Base-by-base conservation (phyloP, 768 basidiomycete genomes). In the Auricularia heimuer region DNA sequence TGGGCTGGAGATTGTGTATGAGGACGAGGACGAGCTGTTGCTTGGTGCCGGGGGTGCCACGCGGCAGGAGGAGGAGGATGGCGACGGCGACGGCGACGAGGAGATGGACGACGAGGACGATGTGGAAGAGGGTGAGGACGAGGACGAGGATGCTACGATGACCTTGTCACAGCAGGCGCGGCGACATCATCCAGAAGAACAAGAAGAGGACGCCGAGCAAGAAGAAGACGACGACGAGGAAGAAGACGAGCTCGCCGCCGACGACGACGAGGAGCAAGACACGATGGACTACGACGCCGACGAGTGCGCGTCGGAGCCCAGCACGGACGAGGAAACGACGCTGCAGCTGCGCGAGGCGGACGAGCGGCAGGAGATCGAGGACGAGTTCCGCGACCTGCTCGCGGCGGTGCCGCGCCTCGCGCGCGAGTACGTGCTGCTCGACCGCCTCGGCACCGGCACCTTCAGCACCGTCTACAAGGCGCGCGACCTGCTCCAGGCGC, bases 391-490 rank as follows among this genome's bases (percentile, higher is more conserved):
- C 0, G 85, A 90, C 66, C 82, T 98, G 34, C 77, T 85, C 67
- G 72, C 77, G 1, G 80, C 82, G 18, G 85, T 96, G 3, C 89
- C 90, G 0, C 75, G 81, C n/a, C 79, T 96, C 63, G 72, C 76
- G 3, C 71, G 78, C 2, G 80, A 89, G 68, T 98, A 96, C 79
- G 82, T 78, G 62, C 79, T 98, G 42, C 74, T 98, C 42, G 96
- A 98, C 77, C 84, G 95, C 1, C 83, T 99, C 0, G 97, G 97
- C 14, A 98, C 95, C 63, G 81, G 81, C 81, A 62, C 24, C 70
- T 99, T 99, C 77, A 98, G 96, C 0, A 94, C 94, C 10, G 97
- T 99, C n/a, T 99, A 98, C 82, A 97, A 98, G 71, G 97, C 95
- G 0, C 75, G 95, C 68, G 97, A 99, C 74, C 70, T 89, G 16